Percentiles rank a stretch among this genome's conserved stretches.
phyloP scores from a whole-genome alignment of 139 green algal genomes.

The Zygnema circumcarinatum region DNA sequence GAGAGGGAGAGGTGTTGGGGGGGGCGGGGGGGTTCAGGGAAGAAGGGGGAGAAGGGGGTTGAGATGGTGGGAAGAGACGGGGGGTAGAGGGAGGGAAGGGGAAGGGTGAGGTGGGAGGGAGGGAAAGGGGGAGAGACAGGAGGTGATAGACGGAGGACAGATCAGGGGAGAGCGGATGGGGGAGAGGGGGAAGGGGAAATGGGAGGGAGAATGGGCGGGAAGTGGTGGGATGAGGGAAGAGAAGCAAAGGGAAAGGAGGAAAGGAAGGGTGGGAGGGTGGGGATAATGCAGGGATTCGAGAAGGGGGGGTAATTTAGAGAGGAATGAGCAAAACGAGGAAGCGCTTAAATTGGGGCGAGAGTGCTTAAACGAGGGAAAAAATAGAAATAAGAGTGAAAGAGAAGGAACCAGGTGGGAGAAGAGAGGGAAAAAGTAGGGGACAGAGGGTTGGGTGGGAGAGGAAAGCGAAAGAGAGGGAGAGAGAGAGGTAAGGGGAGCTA shows the following conservation, averaged over 20 bases:
- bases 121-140: not conserved
- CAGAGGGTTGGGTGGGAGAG: no score
- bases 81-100: not conserved
- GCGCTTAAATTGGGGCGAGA: no score
- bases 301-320: no score
- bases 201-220: not conserved
- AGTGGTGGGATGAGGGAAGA: not conserved
- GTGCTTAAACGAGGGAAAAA: no score
- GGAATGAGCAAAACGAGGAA: no score
- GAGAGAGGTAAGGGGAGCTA: not conserved
- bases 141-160: not conserved
- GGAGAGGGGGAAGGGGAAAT: not conserved
- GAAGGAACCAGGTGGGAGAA: no score
- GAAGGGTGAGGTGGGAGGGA: not conserved
- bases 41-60: not conserved
- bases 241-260: not conserved
- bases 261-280: no score
- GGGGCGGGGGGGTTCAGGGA: not conserved
- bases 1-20: not conserved
- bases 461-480: not conserved
- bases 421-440: slow-evolving; percentile 2
- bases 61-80: not conserved
- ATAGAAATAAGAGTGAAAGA: no score
- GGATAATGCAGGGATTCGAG: no score
- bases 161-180: not conserved